phyloP scores from a whole-genome alignment of 2,329 filamentous ascomycete species.

The Trichoderma citrinoviride region DNA sequence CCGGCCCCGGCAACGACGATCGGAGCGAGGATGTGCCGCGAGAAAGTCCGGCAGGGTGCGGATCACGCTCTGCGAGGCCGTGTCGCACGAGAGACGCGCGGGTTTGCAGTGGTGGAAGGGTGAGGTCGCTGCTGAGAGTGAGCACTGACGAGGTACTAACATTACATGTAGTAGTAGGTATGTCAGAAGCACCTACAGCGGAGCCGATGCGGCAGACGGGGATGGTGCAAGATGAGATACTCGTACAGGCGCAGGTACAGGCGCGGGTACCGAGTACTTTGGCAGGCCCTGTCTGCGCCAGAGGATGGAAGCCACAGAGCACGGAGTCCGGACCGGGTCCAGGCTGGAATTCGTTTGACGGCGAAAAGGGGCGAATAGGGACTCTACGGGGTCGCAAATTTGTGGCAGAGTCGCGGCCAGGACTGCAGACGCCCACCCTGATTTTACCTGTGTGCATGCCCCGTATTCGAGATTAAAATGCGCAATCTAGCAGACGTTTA shows the following conservation, averaged over 20 bases:
- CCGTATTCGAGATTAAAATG: background rate
- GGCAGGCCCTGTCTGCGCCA: background rate
- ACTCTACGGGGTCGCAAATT: background rate
- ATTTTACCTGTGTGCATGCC: background rate
- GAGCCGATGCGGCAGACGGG: slow-evolving; percentile 16
- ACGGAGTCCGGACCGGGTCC: background rate
- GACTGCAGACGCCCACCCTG: slow-evolving; percentile 9
- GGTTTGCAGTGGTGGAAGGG: background rate
- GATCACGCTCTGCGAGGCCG: slow-evolving; percentile 7
- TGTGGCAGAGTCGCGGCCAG: background rate
- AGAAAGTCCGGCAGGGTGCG: slow-evolving; percentile 8
- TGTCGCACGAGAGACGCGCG: slow-evolving; percentile 15
- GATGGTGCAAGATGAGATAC: background rate
- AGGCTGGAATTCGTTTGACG: background rate
- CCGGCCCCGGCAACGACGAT: slow-evolving; percentile 8
- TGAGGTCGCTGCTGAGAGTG: background rate
- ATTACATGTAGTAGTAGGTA: too few relatives aligned
- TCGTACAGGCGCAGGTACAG: background rate
- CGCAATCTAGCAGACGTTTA: background rate
- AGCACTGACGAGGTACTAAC: background rate
- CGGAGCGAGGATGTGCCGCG: slow-evolving; percentile 1
- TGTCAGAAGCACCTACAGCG: slow-evolving; percentile 10
- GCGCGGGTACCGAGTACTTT: background rate
- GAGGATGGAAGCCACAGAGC: background rate
- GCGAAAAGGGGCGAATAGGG: slow-evolving; percentile 2